Conservation (phyloP, 176 grass and related monocot genomes). For the Eragrostis curvula region DNA sequence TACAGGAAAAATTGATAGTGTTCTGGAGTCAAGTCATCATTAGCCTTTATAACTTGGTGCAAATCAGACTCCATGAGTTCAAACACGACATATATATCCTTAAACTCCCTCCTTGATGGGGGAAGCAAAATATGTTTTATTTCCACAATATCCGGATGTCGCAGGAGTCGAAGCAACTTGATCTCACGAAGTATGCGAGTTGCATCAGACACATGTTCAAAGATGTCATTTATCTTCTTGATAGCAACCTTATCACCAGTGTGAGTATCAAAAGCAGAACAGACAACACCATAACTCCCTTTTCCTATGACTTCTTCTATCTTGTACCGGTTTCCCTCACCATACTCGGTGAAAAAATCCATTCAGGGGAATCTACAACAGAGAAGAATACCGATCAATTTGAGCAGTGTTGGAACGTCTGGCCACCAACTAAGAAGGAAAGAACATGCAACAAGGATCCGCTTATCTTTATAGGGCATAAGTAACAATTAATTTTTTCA, state of each 20-base stretch:
- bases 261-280: conserved; percentile 66
- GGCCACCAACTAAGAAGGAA: not conserved
- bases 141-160: conserved; percentile 84
- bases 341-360: conserved; percentile 83
- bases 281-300: conserved; percentile 87
- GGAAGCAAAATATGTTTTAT: conserved; percentile 84
- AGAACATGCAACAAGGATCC: not conserved
- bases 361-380: conserved; percentile 48
- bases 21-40: conserved; percentile 76
- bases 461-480: not conserved
- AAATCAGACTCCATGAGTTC: conserved; percentile 92
- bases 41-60: conserved; percentile 87
- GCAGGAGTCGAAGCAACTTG: conserved; percentile 72
- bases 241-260: conserved; percentile 72
- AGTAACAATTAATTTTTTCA: no score
- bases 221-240: conserved; percentile 86
- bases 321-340: conserved; percentile 71
- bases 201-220: conserved; percentile 83
- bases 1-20: conserved; percentile 89
- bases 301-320: conserved; percentile 88
- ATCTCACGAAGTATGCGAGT: conserved; percentile 82
- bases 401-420: not conserved
- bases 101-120: conserved; percentile 77
- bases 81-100: conserved; percentile 87
- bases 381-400: not conserved